Conservation (phyloP, 352 stramenopile genomes). For the Pythium biforme region DNA sequence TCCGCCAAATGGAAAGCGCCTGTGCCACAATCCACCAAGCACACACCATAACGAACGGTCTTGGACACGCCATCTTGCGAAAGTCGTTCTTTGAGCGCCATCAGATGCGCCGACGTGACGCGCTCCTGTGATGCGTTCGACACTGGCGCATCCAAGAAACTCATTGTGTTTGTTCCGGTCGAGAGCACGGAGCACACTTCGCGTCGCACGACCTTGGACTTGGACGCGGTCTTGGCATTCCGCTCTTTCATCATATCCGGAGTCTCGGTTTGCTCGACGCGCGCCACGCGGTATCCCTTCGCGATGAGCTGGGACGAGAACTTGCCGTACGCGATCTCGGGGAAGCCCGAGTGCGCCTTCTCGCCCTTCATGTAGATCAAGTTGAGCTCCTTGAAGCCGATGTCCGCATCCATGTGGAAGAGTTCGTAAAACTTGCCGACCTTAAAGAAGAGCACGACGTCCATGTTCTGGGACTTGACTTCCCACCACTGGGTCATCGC, state of each 20-base stretch:
- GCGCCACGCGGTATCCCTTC: slow-evolving; percentile 96
- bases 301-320: slow-evolving; percentile 94
- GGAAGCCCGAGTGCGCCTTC: slow-evolving; percentile 97
- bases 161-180: slow-evolving; percentile 94
- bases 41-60: slow-evolving; percentile 90
- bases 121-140: slow-evolving; percentile 40
- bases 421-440: slow-evolving; percentile 97
- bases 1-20: slow-evolving; percentile 94
- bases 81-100: slow-evolving; percentile 61
- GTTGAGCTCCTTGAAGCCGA: slow-evolving; percentile 94
- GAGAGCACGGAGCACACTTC: slow-evolving; percentile 97
- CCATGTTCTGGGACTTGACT: slow-evolving; percentile 96
- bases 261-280: slow-evolving; percentile 99
- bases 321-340: slow-evolving; percentile 97
- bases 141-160: slow-evolving; percentile 90
- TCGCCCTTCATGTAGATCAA: slow-evolving; percentile 99
- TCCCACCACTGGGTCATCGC: slow-evolving; percentile 99
- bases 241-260: slow-evolving; percentile 95
- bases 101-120: slow-evolving; percentile 46
- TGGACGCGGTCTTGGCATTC: slow-evolving; percentile 76
- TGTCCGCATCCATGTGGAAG: slow-evolving; percentile 98
- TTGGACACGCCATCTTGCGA: slow-evolving; percentile 52
- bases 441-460: slow-evolving; percentile 99
- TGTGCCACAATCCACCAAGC: slow-evolving; percentile 93
- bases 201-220: slow-evolving; percentile 88